Evolutionary conservation across 768 basidiomycete genomes (phyloP), one percentile per base, ranked within the genome.

Genomic region (Agrocybe praecox): DNA sequence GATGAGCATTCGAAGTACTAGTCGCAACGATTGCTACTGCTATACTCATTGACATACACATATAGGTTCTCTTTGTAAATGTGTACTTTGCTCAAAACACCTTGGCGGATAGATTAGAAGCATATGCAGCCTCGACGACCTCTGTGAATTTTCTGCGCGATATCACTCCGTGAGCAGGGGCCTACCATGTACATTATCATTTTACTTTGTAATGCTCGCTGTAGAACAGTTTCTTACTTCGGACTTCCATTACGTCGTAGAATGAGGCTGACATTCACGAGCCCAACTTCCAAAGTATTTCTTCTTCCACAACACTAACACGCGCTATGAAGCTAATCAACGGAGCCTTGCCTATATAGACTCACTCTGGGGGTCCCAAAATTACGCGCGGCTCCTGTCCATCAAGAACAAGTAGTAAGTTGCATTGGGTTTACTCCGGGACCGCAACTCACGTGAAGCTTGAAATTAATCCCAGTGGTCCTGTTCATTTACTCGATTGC

Each of bases 391-490:
- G 32, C 63, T 69, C 2, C 53, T 68, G 0, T 49, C 23, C 10
- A 64, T 69, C 55, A 69, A 69, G 60, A 42, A 63, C 32, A 69
- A 67, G 57, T 69, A 67, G 68, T 67, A 36, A 47, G 65, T 53
- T 11, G n/a, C 1, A 22, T 15, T 9, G 4, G 6, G 9, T 43
- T 43, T 32, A 29, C 15, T 18, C 24, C 6, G 21, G 32, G 8
- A 14, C 14, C 42, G 8, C 12, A 14, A 14, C 12, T 4, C 33
- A n/a, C n/a, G 54, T 34, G 15, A 34, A 8, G 46, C 10, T 6
- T 18, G 9, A 17, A 2, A 52, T 1, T 34, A 34, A 34, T 34
- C n/a, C n/a, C 42, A 69, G 68, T 46, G 68, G 67, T 53, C 67
- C 68, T 23, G 49, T 59, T 22, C 60, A 56, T 45, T 33, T 69